Percentiles rank a stretch among this genome's conserved stretches.
Conservation (phyloP, 2,329 filamentous ascomycete genomes). For the Pezicula neosporulosa region DNA sequence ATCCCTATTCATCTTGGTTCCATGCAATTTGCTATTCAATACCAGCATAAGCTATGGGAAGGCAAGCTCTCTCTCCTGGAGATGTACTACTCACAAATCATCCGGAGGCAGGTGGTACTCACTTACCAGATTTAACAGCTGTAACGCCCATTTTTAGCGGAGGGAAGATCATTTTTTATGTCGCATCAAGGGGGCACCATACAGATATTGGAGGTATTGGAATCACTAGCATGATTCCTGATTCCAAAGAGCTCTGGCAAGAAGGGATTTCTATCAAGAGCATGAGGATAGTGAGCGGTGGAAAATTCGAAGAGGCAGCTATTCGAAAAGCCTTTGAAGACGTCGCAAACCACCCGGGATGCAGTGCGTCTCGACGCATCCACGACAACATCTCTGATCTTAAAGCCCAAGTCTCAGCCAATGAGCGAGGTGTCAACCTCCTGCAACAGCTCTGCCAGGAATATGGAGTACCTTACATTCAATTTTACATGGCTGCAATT, state of each 20-base stretch:
- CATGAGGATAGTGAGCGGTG: slow-evolving; percentile 68
- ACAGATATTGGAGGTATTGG: slow-evolving; percentile 80
- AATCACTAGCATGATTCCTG: slow-evolving; percentile 76
- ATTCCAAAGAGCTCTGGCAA: slow-evolving; percentile 61
- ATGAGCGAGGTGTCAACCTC: slow-evolving; percentile 76
- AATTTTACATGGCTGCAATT: slow-evolving; percentile 77
- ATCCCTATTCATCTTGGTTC: slow-evolving; percentile 74
- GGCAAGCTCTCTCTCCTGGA: slow-evolving; percentile 69
- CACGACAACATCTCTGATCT: slow-evolving; percentile 80
- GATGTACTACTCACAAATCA: slow-evolving; percentile 82
- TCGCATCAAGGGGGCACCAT: slow-evolving; percentile 74
- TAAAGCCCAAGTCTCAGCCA: slow-evolving; percentile 78
- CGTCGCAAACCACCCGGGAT: slow-evolving; percentile 69
- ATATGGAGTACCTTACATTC: slow-evolving; percentile 69
- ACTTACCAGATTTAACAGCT: slow-evolving; percentile 77
- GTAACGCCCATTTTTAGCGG: slow-evolving; percentile 72
- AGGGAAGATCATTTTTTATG: slow-evolving; percentile 71
- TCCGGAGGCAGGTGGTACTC: slow-evolving; percentile 74
- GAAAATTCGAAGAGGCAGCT: slow-evolving; percentile 70
- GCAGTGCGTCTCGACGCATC: slow-evolving; percentile 70
- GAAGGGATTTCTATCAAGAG: slow-evolving; percentile 59
- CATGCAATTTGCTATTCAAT: slow-evolving; percentile 64
- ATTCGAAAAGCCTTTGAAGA: slow-evolving; percentile 69
- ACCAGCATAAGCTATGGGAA: slow-evolving; percentile 73
- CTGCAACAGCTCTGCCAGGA: slow-evolving; percentile 70